These are phyloP conservation scores for Coprinopsis strossmayeri DNA, from an alignment of 768 basidiomycete genomes.

Conservation along the genomic window DNA sequence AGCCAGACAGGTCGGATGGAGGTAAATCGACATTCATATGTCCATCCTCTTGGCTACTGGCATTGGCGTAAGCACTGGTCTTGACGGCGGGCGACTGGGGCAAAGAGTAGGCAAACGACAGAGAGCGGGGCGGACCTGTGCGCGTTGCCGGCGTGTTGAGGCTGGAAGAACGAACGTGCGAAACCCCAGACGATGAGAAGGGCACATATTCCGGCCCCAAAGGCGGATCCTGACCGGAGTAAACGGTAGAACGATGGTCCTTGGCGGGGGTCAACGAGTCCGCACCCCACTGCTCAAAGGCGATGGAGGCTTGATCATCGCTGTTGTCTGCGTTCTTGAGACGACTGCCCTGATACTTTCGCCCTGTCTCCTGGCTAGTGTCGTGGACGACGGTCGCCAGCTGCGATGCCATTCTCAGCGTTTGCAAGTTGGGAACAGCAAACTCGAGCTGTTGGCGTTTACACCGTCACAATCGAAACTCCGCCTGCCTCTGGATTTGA, in stretches of 20 bases:
- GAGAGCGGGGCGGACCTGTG: slow-evolving; percentile 69
- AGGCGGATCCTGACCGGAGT: not conserved
- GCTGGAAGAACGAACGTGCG: not conserved
- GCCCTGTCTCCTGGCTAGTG: not conserved
- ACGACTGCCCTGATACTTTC: not conserved
- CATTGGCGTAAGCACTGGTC: slow-evolving; percentile 7
- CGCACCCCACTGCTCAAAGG: not conserved
- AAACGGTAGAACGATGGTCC: not conserved
- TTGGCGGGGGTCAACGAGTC: not conserved
- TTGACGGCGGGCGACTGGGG: slow-evolving; percentile 30
- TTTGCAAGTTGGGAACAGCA: not conserved
- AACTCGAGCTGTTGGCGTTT: not conserved
- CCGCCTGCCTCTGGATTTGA: too few relatives aligned
- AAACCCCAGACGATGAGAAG: not conserved
- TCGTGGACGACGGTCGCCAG: not conserved
- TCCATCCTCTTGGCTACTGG: slow-evolving; percentile 4
- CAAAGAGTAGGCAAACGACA: slow-evolving; percentile 58
- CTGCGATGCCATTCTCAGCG: not conserved
- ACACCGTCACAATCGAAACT: not conserved
- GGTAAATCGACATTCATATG: slow-evolving; percentile 20
- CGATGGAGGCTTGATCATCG: not conserved
- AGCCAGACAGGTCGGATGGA: not conserved
- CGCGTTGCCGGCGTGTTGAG: slow-evolving; percentile 52
- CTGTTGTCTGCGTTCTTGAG: not conserved
- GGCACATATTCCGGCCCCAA: not conserved